Conservation (phyloP, 345 rosid genomes). For the Salix viminalis region DNA sequence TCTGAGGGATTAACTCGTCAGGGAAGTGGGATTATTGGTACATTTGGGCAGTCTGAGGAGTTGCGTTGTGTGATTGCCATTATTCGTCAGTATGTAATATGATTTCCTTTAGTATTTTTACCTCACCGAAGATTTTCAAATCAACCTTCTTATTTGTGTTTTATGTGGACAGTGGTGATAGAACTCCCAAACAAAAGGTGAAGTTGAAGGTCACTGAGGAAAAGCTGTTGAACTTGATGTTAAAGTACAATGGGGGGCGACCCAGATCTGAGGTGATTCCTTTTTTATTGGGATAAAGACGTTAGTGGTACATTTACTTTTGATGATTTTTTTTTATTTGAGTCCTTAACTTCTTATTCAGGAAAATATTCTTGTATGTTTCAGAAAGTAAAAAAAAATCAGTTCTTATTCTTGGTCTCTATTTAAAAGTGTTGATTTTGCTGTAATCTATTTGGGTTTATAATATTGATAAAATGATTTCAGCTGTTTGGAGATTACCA, state of each 20-base stretch:
- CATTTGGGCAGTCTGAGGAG: constrained; percentile 95
- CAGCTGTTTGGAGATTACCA: no score
- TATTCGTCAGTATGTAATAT: constrained; percentile 81
- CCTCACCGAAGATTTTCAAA: not conserved
- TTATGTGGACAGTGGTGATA: constrained; percentile 70
- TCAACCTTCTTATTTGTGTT: constrained; percentile 7
- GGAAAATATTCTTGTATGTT: not conserved
- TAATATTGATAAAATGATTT: no score
- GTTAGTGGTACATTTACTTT: not conserved
- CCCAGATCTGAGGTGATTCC: constrained; percentile 77
- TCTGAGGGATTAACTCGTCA: constrained; percentile 90
- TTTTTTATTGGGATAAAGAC: not conserved
- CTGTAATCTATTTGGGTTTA: not conserved
- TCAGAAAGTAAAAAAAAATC: not conserved
- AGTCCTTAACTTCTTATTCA: not conserved
- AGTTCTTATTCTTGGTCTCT: not conserved
- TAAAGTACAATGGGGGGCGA: constrained; percentile 94
- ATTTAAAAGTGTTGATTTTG: not conserved
- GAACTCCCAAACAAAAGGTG: constrained; percentile 99
- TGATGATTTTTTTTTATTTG: not conserved
- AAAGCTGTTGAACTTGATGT: constrained; percentile 86
- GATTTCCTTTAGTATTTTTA: not conserved
- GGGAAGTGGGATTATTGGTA: constrained; percentile 93
- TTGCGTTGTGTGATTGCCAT: constrained; percentile 93
- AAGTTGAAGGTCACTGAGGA: constrained; percentile 97